Evolutionary conservation across 139 green algal genomes (phyloP).

Genomic region (Chlorokybus atmophyticus): DNA sequence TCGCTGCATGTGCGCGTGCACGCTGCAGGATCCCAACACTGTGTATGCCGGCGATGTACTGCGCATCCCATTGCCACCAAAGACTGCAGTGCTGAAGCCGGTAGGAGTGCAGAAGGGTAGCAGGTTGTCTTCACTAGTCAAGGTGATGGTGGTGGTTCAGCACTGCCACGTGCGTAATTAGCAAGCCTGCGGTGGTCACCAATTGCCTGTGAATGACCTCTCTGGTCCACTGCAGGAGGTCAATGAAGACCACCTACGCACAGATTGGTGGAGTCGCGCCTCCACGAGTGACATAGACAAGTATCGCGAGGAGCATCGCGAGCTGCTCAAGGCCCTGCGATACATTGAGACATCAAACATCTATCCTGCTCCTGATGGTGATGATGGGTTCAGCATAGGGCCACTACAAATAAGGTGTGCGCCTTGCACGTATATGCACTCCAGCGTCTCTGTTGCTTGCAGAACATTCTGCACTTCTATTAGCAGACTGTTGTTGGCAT

Average conservation of each 20-base stretch:
- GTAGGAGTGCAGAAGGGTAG: neutral
- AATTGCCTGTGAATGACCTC: too few relatives aligned
- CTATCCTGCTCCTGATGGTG: slow-evolving; percentile 26
- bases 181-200: too few relatives aligned
- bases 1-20: too few relatives aligned
- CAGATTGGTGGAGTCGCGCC: too few relatives aligned
- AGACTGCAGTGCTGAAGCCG: neutral
- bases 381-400: slow-evolving; percentile 31
- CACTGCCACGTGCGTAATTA: too few relatives aligned
- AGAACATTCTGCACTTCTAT: too few relatives aligned
- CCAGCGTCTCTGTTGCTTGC: too few relatives aligned
- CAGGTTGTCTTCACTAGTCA: neutral
- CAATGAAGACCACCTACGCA: too few relatives aligned
- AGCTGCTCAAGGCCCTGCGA: slow-evolving; percentile 21
- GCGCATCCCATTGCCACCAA: neutral
- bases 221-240: too few relatives aligned
- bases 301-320: slow-evolving; percentile 8
- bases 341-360: slow-evolving; percentile 30
- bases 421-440: too few relatives aligned
- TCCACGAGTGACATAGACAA: neutral
- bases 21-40: neutral
- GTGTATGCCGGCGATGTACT: neutral
- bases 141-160: too few relatives aligned
- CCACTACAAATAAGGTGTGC: slow-evolving; percentile 36
- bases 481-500: too few relatives aligned